These are phyloP conservation scores for Aspergillus sp. DNA, from an alignment of 2,329 filamentous ascomycete species.

Conservation along the genomic window DNA sequence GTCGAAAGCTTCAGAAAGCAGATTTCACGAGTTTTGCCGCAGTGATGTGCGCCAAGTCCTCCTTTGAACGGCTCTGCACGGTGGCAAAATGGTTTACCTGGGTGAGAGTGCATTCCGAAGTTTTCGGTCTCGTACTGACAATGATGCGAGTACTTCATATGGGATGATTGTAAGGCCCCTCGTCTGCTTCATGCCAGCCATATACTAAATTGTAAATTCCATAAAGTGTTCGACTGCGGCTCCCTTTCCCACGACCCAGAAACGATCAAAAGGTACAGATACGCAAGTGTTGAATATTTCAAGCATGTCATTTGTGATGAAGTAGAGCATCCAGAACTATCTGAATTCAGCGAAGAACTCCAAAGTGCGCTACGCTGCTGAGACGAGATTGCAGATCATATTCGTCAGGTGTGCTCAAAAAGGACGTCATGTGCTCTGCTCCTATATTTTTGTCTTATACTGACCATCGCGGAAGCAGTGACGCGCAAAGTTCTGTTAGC, in stretches of 20 bases:
- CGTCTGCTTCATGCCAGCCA: too few species aligned
- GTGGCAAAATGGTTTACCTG: constrained; percentile 14
- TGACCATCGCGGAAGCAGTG: background rate
- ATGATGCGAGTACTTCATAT: constrained; percentile 11
- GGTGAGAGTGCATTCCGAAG: background rate
- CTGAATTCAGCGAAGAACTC: background rate
- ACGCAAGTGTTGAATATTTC: constrained; percentile 5
- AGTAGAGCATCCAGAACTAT: constrained; percentile 7
- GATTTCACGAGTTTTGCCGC: constrained; percentile 15
- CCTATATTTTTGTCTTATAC: too few species aligned
- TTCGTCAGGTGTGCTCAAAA: constrained; percentile 7
- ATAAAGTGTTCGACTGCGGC: constrained; percentile 16
- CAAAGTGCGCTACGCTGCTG: constrained; percentile 14
- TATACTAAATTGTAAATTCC: too few species aligned
- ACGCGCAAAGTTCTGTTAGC: constrained; percentile 9
- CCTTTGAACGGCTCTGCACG: constrained; percentile 13
- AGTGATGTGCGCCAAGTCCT: constrained; percentile 7
- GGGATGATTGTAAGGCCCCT: constrained; percentile 8
- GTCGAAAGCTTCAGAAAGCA: constrained; percentile 12
- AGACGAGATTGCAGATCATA: constrained; percentile 13
- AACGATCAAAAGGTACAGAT: background rate
- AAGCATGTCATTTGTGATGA: background rate
- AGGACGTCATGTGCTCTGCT: too few species aligned
- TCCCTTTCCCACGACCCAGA: background rate
- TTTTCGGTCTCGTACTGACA: fast-evolving